Conservation (phyloP, 768 basidiomycete genomes). For the Tylopilus rubrobrunneus region DNA sequence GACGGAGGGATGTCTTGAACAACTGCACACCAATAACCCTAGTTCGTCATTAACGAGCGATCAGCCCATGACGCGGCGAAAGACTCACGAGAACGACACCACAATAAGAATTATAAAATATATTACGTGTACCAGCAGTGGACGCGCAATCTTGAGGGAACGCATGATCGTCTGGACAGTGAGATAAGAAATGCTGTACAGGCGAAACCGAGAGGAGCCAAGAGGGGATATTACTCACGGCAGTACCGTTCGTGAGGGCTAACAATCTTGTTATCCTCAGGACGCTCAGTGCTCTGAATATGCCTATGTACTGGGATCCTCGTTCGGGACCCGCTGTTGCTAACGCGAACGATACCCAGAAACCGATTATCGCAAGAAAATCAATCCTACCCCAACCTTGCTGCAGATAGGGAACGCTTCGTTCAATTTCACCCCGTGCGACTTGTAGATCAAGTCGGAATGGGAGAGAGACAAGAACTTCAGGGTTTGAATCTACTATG, state of each 20-base stretch:
- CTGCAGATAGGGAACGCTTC: constrained; percentile 81
- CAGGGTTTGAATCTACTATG: constrained; percentile 31
- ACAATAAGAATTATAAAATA: constrained; percentile 91
- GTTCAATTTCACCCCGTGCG: constrained; percentile 49
- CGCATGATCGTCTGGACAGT: constrained; percentile 72
- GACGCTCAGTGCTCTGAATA: constrained; percentile 87
- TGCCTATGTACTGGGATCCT: constrained; percentile 66
- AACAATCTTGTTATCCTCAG: constrained; percentile 78
- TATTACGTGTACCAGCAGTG: constrained; percentile 83
- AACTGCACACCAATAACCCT: constrained; percentile 72
- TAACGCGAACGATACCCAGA: constrained; percentile 82
- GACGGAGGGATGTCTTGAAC: no score
- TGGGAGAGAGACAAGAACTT: constrained; percentile 48
- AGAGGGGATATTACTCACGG: constrained; percentile 67
- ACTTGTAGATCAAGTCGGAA: constrained; percentile 56
- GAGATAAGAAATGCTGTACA: constrained; percentile 6
- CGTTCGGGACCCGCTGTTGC: constrained; percentile 64
- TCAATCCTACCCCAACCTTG: constrained; percentile 94
- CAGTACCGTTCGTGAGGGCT: constrained; percentile 89
- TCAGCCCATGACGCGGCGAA: not conserved
- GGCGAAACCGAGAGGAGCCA: not conserved
- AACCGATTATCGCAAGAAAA: constrained; percentile 76
- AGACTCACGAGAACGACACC: constrained; percentile 75
- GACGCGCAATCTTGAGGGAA: constrained; percentile 85
- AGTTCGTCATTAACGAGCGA: not conserved